Evolutionary conservation across 768 basidiomycete species (phyloP).

Genomic region (Podaxis mareebaensis): DNA sequence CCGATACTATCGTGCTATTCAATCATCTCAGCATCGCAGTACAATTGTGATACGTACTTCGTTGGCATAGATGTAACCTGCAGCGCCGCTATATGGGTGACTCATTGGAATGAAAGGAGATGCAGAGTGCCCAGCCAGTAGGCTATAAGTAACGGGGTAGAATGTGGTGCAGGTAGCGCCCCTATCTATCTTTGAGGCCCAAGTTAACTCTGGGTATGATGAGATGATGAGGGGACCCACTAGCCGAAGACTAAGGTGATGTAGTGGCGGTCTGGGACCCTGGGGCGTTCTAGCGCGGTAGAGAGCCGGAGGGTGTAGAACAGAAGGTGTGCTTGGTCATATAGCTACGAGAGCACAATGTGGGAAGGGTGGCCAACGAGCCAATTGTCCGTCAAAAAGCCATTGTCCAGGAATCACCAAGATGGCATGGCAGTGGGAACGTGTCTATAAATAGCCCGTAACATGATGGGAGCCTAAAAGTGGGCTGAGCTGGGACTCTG

Average conservation of each 20-base stretch:
- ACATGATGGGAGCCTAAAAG: background rate
- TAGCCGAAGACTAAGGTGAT: background rate
- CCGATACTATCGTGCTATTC: background rate
- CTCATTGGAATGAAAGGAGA: slow-evolving; percentile 20
- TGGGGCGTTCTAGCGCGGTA: background rate
- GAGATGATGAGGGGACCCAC: background rate
- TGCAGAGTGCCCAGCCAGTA: background rate
- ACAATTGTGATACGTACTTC: slow-evolving; percentile 21
- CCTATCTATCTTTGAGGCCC: background rate
- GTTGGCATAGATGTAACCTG: slow-evolving; percentile 35
- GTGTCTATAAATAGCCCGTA: background rate
- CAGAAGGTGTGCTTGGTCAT: background rate
- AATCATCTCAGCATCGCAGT: background rate
- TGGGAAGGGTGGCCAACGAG: background rate
- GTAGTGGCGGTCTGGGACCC: background rate
- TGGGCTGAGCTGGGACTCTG: background rate
- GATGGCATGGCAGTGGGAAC: background rate
- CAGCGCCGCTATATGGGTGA: slow-evolving; percentile 34
- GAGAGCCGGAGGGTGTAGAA: background rate
- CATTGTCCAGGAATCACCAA: background rate
- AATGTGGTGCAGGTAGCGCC: background rate
- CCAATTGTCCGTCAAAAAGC: background rate
- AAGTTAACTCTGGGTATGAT: background rate
- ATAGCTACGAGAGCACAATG: background rate
- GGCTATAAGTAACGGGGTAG: background rate